phyloP scores from a whole-genome alignment of 148 eudicot species.

The Agrostemma githago region DNA sequence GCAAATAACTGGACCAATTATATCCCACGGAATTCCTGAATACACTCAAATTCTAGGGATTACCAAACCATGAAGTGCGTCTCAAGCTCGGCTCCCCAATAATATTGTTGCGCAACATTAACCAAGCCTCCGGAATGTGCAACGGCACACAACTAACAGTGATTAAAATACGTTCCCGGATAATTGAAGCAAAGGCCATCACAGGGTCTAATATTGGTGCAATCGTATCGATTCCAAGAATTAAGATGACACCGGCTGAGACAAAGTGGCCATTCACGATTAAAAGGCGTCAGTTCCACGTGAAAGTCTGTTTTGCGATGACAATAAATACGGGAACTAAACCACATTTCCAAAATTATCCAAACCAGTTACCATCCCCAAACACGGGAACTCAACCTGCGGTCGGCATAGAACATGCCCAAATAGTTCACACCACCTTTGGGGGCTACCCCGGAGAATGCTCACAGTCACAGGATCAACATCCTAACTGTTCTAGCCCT shows the following conservation, averaged over 20 bases:
- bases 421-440: too few species aligned
- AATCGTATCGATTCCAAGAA: slow-evolving; percentile 2
- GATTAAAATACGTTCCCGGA: neutral
- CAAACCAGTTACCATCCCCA: too few species aligned
- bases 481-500: too few species aligned
- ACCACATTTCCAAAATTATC: too few species aligned
- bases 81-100: neutral
- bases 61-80: slow-evolving; percentile 3
- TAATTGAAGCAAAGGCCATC: neutral
- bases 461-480: too few species aligned
- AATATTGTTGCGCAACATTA: slow-evolving; percentile 12
- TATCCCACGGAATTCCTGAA: slow-evolving; percentile 7
- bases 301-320: too few species aligned
- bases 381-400: too few species aligned
- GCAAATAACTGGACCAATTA: neutral
- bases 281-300: slow-evolving; percentile 8
- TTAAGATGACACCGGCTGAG: neutral
- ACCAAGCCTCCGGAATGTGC: slow-evolving; percentile 1
- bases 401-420: too few species aligned
- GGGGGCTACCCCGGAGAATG: too few species aligned
- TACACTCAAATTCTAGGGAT: neutral
- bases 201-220: neutral
- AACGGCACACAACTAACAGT: slow-evolving; percentile 3
- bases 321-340: too few species aligned
- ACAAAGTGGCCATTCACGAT: neutral